Evolutionary conservation across 345 rosid genomes (phyloP).

Genomic region (Acer saccharum): DNA sequence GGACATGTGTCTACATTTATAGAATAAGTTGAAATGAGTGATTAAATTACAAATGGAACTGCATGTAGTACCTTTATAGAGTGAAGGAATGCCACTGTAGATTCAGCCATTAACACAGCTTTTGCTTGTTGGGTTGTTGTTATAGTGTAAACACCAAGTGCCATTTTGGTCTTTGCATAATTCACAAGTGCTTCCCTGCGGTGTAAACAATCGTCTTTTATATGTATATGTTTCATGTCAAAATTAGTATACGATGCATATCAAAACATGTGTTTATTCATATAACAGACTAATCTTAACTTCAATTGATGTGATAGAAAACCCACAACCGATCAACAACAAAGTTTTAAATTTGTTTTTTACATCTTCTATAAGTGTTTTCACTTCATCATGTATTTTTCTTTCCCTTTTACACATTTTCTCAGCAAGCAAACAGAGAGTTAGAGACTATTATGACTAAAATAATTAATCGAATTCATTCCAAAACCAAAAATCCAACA

Average conservation of each 20-base stretch:
- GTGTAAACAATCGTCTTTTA: too few species aligned
- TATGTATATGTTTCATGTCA: too few species aligned
- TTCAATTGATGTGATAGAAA: too few species aligned
- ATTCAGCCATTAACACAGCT: neutral
- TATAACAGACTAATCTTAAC: too few species aligned
- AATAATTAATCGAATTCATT: too few species aligned
- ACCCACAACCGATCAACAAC: too few species aligned
- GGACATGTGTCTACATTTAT: too few species aligned
- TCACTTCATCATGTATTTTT: neutral
- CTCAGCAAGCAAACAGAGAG: neutral
- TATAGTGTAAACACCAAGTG: neutral
- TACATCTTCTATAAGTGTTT: neutral
- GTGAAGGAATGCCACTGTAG: slow-evolving; percentile 10
- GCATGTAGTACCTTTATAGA: slow-evolving; percentile 7
- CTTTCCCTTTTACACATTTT: neutral
- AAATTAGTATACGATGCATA: too few species aligned
- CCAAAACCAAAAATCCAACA: neutral
- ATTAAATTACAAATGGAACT: too few species aligned
- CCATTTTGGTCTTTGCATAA: slow-evolving; percentile 10
- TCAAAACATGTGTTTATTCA: too few species aligned
- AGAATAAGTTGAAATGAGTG: too few species aligned
- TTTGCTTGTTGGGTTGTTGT: neutral
- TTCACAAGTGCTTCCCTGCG: slow-evolving; percentile 16
- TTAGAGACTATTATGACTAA: neutral
- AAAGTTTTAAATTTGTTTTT: too few species aligned